A percentile compares a stretch with the other conserved stretches of the same genome.
phyloP scores from a whole-genome alignment of 129 eudicot genomes.

The Glebionis coronaria region DNA sequence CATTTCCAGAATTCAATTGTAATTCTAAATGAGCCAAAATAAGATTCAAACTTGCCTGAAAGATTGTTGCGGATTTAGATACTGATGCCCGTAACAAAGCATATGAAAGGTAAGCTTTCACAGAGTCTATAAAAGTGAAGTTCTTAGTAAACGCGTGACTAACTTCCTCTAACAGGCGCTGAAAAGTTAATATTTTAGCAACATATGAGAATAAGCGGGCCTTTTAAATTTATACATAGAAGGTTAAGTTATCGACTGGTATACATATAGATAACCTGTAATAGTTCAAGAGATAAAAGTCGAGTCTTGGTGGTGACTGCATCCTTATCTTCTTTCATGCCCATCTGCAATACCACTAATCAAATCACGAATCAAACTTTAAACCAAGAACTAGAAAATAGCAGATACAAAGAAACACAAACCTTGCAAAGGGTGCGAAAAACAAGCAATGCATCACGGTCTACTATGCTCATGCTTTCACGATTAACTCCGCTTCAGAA shows the following conservation, averaged over 20 bases:
- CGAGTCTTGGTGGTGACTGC: constrained; percentile 77
- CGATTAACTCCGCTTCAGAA: constrained; percentile 59
- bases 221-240: neutral
- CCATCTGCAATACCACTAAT: constrained; percentile 58
- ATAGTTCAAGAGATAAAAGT: constrained; percentile 81
- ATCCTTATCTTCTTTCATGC: constrained; percentile 94
- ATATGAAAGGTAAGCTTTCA: constrained; percentile 87
- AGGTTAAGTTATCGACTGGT: constrained; percentile 22
- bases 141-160: constrained; percentile 75
- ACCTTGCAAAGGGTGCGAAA: constrained; percentile 97
- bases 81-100: constrained; percentile 75
- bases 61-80: constrained; percentile 59
- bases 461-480: constrained; percentile 68
- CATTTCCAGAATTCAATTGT: constrained; percentile 13
- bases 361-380: constrained; percentile 9
- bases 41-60: constrained; percentile 58
- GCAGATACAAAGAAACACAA: constrained; percentile 24
- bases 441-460: constrained; percentile 80
- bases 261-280: constrained; percentile 55
- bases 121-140: constrained; percentile 78
- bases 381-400: constrained; percentile 1
- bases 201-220: constrained; percentile 5
- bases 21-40: neutral
- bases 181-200: constrained; percentile 18
- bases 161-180: constrained; percentile 85